phyloP scores from a whole-genome alignment of 805 yeast genomes.

The Starmerella sirachaensis region DNA sequence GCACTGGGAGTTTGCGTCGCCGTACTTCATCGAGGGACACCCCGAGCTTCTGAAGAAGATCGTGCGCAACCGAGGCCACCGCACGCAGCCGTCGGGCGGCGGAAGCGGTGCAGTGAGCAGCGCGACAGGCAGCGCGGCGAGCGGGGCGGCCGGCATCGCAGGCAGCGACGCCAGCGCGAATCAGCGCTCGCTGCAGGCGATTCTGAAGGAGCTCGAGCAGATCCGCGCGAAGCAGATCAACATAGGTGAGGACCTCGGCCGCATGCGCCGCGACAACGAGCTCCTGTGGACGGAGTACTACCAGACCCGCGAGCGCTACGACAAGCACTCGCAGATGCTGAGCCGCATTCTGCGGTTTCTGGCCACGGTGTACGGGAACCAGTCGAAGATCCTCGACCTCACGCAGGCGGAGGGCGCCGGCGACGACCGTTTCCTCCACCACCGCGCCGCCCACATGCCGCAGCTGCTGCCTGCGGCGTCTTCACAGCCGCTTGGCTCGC shows the following conservation, averaged over 20 bases:
- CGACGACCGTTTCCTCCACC: slow-evolving; percentile 5
- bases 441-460: slow-evolving; percentile 2
- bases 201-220: slow-evolving; percentile 60
- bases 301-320: slow-evolving; percentile 71
- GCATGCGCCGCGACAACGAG: slow-evolving; percentile 80
- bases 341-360: slow-evolving; percentile 78
- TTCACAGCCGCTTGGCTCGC: neutral
- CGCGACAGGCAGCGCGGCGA: neutral
- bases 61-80: slow-evolving; percentile 53
- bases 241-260: slow-evolving; percentile 70
- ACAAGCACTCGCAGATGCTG: slow-evolving; percentile 73
- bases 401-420: slow-evolving; percentile 15
- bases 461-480: slow-evolving; percentile 11
- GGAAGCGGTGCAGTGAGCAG: neutral
- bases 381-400: slow-evolving; percentile 35
- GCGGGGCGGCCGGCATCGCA: neutral
- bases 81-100: slow-evolving; percentile 27
- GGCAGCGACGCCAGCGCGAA: slow-evolving; percentile 26
- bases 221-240: slow-evolving; percentile 68
- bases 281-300: slow-evolving; percentile 83
- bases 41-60: slow-evolving; percentile 81
- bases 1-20: slow-evolving; percentile 78
- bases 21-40: slow-evolving; percentile 59
- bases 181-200: slow-evolving; percentile 35
- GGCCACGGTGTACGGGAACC: slow-evolving; percentile 67